phyloP scores from a whole-genome alignment of 169 alveolate genomes.

The Eimeria tenella region DNA sequence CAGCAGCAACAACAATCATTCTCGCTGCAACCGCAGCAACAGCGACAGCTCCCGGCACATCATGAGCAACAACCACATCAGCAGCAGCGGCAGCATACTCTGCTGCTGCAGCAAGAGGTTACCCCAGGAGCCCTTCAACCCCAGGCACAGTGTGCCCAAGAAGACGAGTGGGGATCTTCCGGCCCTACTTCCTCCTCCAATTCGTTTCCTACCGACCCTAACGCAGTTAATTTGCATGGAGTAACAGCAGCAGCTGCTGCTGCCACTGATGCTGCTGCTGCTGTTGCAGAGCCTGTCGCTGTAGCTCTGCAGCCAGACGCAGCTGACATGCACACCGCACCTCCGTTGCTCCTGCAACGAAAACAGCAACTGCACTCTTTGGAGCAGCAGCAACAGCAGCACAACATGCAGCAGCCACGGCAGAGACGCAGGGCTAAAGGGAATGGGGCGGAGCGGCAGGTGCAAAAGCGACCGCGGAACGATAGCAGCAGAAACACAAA shows the following conservation, averaged over 20 bases:
- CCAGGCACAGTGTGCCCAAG: neutral
- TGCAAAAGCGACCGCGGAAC: neutral
- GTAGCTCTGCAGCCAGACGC: neutral
- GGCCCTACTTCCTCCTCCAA: neutral
- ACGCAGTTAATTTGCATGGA: neutral
- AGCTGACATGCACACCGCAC: neutral
- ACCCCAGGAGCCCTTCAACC: neutral
- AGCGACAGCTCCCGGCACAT: neutral
- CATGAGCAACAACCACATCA: neutral
- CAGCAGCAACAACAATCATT: constrained; percentile 51
- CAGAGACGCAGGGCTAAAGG: constrained; percentile 33
- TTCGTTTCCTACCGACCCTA: neutral
- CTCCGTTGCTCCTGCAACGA: neutral
- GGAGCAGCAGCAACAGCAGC: constrained; percentile 18
- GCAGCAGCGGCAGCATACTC: constrained; percentile 9
- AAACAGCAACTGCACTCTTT: neutral
- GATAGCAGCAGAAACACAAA: neutral
- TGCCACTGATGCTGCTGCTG: neutral
- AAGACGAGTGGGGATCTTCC: neutral
- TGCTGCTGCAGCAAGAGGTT: neutral
- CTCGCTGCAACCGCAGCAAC: neutral
- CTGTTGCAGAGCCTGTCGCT: neutral
- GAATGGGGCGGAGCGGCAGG: constrained; percentile 1
- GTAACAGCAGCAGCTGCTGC: constrained; percentile 21
- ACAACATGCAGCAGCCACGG: neutral